Conservation (phyloP, 169 alveolate species). For the Eimeria acervulina region DNA sequence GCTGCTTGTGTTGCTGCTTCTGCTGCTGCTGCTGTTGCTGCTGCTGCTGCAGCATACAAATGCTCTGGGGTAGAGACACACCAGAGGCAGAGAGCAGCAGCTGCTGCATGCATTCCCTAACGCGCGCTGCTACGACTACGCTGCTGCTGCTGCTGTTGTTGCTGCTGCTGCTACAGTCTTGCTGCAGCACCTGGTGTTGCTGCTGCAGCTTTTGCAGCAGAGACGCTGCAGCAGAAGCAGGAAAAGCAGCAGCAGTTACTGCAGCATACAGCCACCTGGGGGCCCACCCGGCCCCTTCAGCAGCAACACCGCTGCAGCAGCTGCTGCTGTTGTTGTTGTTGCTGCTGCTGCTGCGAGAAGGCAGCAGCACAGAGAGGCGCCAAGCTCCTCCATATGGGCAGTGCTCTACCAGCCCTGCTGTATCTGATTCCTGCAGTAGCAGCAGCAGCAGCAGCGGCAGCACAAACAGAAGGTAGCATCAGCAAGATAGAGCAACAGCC, state of each 20-base stretch:
- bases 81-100: neutral
- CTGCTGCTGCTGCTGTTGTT: conserved; percentile 7
- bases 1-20: conserved; percentile 33
- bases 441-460: neutral
- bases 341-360: conserved; percentile 35
- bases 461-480: neutral
- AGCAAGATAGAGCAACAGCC: neutral
- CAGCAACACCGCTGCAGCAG: neutral
- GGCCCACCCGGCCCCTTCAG: neutral
- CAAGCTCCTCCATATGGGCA: neutral
- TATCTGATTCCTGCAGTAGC: conserved; percentile 8
- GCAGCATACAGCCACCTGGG: conserved; percentile 46
- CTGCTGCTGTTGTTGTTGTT: conserved; percentile 21
- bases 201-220: too few species aligned
- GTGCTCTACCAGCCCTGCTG: neutral
- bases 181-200: conserved; percentile 23
- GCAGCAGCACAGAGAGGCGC: conserved; percentile 42
- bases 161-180: neutral
- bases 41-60: conserved; percentile 37
- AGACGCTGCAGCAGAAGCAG: too few species aligned
- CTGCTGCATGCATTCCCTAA: too few species aligned
- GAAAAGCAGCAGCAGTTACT: neutral
- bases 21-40: conserved; percentile 38
- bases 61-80: neutral
- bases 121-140: neutral